Evolutionary conservation across 106 monocot genomes (phyloP).

Genomic region (Iris macrosiphon): DNA sequence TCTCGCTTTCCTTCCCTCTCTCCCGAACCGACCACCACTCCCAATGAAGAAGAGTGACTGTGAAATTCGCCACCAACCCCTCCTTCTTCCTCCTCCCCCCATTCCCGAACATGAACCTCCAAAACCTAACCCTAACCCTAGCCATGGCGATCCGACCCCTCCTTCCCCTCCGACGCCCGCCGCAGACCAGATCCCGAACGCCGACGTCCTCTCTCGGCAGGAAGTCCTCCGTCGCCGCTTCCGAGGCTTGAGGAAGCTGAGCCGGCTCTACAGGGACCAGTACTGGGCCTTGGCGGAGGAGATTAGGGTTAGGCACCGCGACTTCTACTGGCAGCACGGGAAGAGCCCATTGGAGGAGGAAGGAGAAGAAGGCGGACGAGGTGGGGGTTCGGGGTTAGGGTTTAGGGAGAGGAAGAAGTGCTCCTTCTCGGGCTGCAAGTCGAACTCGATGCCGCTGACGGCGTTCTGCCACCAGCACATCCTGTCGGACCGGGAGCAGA

Average conservation of each 20-base stretch:
- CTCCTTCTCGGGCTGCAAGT: constrained; percentile 31
- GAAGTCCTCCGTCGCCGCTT: constrained; percentile 61
- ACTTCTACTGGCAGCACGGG: constrained; percentile 31
- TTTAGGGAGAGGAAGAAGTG: constrained; percentile 31
- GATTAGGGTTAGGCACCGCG: constrained; percentile 29
- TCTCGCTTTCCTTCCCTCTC: too few species aligned
- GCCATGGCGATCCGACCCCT: neutral
- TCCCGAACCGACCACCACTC: too few species aligned
- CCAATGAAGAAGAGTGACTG: too few species aligned
- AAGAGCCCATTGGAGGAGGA: constrained; percentile 18
- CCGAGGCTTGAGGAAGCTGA: constrained; percentile 21
- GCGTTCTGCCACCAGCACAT: constrained; percentile 49
- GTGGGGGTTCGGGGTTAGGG: neutral
- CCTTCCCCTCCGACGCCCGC: neutral
- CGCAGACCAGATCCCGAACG: too few species aligned
- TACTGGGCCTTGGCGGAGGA: constrained; percentile 41
- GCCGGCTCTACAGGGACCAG: constrained; percentile 23
- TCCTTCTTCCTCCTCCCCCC: too few species aligned
- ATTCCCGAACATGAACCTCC: too few species aligned
- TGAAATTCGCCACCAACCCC: too few species aligned
- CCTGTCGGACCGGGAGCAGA: constrained; percentile 43
- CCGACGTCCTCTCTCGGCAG: constrained; percentile 28
- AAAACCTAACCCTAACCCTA: constrained; percentile 9
- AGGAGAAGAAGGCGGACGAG: neutral
- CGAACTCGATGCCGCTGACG: constrained; percentile 46